phyloP scores from a whole-genome alignment of 257 asterid genomes.

The Penstemon newberryi region DNA sequence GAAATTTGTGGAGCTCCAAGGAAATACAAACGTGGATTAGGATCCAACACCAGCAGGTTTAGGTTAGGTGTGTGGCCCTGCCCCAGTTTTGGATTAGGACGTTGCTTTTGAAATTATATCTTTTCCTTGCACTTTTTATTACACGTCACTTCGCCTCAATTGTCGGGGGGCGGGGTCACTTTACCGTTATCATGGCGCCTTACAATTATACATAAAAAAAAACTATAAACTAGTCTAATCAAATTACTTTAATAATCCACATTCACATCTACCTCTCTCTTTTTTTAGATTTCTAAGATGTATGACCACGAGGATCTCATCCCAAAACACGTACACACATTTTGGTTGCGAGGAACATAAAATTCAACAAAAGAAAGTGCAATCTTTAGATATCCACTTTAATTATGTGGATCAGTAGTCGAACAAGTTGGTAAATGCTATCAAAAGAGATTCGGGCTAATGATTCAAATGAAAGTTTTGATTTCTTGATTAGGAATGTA shows the following conservation, averaged over 20 bases:
- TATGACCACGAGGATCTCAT: no score
- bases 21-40: background rate
- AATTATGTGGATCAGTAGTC: no score
- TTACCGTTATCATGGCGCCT: constrained; percentile 14
- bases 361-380: no score
- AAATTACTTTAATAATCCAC: constrained; percentile 4
- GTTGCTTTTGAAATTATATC: background rate
- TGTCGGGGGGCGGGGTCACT: constrained; percentile 13
- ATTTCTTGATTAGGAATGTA: no score
- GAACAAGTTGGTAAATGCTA: no score
- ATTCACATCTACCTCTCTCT: background rate
- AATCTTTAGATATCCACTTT: no score
- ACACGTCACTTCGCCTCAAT: constrained; percentile 25
- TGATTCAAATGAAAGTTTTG: no score
- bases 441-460: no score
- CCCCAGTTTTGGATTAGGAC: background rate
- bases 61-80: constrained; percentile 18
- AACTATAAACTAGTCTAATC: background rate
- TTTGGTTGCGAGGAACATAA: no score
- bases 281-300: no score
- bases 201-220: background rate
- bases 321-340: no score
- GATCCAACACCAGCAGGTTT: constrained; percentile 30
- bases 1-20: background rate
- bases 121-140: background rate